Conservation (phyloP, 352 stramenopile species). For the Discostella stelligera region DNA sequence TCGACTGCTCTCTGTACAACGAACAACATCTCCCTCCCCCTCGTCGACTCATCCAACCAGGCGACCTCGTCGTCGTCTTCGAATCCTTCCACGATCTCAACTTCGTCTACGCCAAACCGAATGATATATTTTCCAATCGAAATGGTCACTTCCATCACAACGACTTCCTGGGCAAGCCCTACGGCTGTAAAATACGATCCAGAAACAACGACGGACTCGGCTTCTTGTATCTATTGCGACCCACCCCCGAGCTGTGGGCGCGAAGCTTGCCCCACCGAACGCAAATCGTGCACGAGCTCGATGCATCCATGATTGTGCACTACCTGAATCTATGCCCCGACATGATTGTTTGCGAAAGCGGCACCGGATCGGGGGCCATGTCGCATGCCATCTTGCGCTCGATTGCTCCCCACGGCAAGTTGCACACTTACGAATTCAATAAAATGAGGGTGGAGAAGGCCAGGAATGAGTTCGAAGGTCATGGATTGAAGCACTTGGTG, state of each 20-base stretch:
- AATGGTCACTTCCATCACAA: slow-evolving; percentile 97
- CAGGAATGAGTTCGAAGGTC: slow-evolving; percentile 90
- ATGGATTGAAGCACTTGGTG: slow-evolving; percentile 89
- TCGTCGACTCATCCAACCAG: slow-evolving; percentile 49
- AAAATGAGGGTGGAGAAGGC: slow-evolving; percentile 89
- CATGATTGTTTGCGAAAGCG: slow-evolving; percentile 88
- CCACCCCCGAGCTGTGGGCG: slow-evolving; percentile 96
- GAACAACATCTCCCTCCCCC: slow-evolving; percentile 47
- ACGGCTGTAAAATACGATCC: slow-evolving; percentile 77
- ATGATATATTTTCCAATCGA: slow-evolving; percentile 92
- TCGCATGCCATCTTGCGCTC: slow-evolving; percentile 90
- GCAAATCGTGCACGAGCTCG: slow-evolving; percentile 96
- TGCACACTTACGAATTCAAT: slow-evolving; percentile 99
- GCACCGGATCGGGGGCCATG: slow-evolving; percentile 89
- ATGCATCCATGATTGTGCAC: slow-evolving; percentile 91
- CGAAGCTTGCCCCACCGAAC: slow-evolving; percentile 86
- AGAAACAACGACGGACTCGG: slow-evolving; percentile 83
- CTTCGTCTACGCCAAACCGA: slow-evolving; percentile 91
- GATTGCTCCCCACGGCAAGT: slow-evolving; percentile 87
- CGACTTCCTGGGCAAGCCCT: slow-evolving; percentile 84
- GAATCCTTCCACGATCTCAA: slow-evolving; percentile 93
- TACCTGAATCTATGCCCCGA: slow-evolving; percentile 88
- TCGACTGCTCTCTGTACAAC: slow-evolving; percentile 56
- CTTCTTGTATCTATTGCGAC: slow-evolving; percentile 92
- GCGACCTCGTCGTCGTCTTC: slow-evolving; percentile 94